phyloP scores from a whole-genome alignment of 345 rosid species.

The Acer negundo region DNA sequence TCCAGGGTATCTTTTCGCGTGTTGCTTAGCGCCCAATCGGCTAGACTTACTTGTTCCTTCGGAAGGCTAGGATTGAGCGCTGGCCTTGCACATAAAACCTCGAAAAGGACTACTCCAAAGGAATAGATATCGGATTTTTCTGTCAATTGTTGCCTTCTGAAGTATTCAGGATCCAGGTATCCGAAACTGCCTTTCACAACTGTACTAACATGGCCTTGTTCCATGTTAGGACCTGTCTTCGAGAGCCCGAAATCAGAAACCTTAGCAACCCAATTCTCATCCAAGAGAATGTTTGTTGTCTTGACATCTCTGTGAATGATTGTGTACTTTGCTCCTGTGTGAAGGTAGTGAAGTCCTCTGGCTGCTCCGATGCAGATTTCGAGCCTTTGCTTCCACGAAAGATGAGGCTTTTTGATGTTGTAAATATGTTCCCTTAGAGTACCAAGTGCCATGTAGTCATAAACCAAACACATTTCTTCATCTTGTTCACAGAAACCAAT shows the following conservation, averaged over 20 bases:
- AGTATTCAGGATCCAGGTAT: slow-evolving; percentile 87
- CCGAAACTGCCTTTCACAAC: slow-evolving; percentile 93
- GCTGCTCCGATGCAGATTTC: slow-evolving; percentile 83
- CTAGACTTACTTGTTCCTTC: slow-evolving; percentile 82
- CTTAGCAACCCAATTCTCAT: slow-evolving; percentile 84
- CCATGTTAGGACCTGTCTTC: slow-evolving; percentile 75
- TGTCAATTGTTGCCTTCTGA: slow-evolving; percentile 74
- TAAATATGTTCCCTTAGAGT: slow-evolving; percentile 76
- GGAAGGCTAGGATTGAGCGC: slow-evolving; percentile 71
- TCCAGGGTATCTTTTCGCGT: slow-evolving; percentile 51
- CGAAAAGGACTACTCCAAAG: slow-evolving; percentile 87
- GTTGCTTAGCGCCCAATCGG: slow-evolving; percentile 77
- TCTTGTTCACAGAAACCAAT: slow-evolving; percentile 87
- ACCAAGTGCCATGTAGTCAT: slow-evolving; percentile 89
- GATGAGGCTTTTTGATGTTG: slow-evolving; percentile 49
- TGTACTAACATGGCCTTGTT: slow-evolving; percentile 81
- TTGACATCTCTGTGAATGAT: slow-evolving; percentile 95
- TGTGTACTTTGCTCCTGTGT: slow-evolving; percentile 85
- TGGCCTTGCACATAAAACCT: slow-evolving; percentile 71
- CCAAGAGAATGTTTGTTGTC: slow-evolving; percentile 83
- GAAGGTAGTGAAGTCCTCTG: slow-evolving; percentile 85
- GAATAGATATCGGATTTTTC: slow-evolving; percentile 92
- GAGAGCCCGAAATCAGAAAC: slow-evolving; percentile 87
- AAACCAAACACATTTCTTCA: slow-evolving; percentile 78
- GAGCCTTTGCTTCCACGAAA: slow-evolving; percentile 72